Evolutionary conservation across 1,284 basidiomycete genomes (phyloP), one percentile per base, ranked within the genome.

Genomic region (Neolentinus lepideus): DNA sequence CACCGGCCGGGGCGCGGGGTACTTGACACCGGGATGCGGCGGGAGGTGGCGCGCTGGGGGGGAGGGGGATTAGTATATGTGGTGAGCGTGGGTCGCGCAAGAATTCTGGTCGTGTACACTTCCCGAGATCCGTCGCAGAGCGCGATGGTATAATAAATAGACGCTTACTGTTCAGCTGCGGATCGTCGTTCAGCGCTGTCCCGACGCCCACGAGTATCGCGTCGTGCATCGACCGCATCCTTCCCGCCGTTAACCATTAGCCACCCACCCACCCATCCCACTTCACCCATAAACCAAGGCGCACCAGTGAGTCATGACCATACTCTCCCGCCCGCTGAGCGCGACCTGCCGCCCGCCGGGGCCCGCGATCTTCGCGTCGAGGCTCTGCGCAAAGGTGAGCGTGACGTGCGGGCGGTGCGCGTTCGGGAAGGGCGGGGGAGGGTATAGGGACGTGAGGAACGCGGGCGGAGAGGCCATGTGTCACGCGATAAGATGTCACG

Each of bases 271-370:
- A n/a, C n/a, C n/a, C n/a, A n/a, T n/a, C n/a, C n/a, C n/a, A n/a
- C n/a, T n/a, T n/a, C n/a, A n/a, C n/a, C n/a, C n/a, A n/a, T n/a
- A 16, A 53, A 25, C 21, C 45, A 58, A 14, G 33, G 48, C 74
- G 59, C 75, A 94, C 92, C 88, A 90, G 69, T 98, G 96, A 12
- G 96, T 98, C 90, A 99, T 94, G 48, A 84, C 64, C 88, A 96
- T 90, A 68, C 91, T 95, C 66, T 97, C 91, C 35, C 77, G 71
- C 1, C 95, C 89, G 62, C 92, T 95, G 53, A 99, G 75, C 19
- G 83, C 79, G 33, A 99, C 79, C 69, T 94, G 92, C 61, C 75
- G 74, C 6, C 92, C 87, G 14, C 76, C 75, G 3, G 71, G 69
- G 0, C 92, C 94, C 0, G 93, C 93, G 59, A 98, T 96, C 70